Base-by-base conservation (phyloP, 805 yeast genomes). In the Yarrowia sp. region DNA sequence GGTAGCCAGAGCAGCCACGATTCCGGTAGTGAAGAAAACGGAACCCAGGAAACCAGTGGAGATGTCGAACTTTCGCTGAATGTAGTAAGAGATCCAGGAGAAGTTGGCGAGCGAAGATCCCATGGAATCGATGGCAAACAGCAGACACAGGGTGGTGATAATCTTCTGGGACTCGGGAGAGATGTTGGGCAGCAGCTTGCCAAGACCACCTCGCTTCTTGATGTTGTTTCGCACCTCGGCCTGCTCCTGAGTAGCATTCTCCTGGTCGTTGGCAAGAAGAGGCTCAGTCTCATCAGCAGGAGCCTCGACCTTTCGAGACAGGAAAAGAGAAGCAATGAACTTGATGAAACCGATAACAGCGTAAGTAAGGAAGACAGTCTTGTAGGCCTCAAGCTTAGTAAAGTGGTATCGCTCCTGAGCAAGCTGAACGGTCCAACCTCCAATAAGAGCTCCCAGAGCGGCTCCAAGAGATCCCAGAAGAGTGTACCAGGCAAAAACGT, bases 41-140 rank as follows among this genome's bases (percentile, higher is more conserved):
- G 81, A 68, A 5, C 97, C 97, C 51, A 91, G 75, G 0, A 80
- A 74, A 0, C 86, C 76, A 5, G 91, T 85, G 1, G 85, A 73
- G 28, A 85, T 74, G 1, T 74, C 69, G 68, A 86, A 90, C 43
- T 78, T 76, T 38, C 79, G 80, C 65, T 86, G 84, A 75, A 89
- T 86, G 74, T 88, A 90, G 75, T 86, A 91, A 48, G 90, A 88
- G 61, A 86, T 80, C 96, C 96, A 91, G 0, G 96, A 87, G 38
- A 85, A 78, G 2, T 93, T 86, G 86, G 89, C 86, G 74, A 90
- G 84, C 0, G 96, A 96, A 62, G 85, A 85, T 0, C 95, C 96
- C 65, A 91, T 80, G 0, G 96, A 88, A 73, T 90, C 97, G 32
- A 89, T 72, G 86, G 90, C 88, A 72, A 90, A 91, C 22, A 75